Conservation (phyloP, 768 basidiomycete species). For the Suillus bovinus region DNA sequence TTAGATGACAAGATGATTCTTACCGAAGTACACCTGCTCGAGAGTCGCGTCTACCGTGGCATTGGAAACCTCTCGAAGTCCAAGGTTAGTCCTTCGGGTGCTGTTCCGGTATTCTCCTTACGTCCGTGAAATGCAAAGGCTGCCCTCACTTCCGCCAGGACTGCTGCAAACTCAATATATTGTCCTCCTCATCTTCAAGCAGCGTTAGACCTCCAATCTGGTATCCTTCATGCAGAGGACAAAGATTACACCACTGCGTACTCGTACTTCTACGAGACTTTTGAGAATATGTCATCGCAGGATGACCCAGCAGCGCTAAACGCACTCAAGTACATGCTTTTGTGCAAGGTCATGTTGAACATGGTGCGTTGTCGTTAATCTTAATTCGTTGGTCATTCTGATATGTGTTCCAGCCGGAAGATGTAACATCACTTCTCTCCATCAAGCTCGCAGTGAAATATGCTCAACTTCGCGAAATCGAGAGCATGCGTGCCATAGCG, state of each 20-base stretch:
- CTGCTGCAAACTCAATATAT: constrained; percentile 95
- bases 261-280: constrained; percentile 96
- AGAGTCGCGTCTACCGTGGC: constrained; percentile 88
- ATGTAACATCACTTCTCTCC: constrained; percentile 82
- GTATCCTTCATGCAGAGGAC: constrained; percentile 93
- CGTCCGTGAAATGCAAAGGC: too few relatives aligned
- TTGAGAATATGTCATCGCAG: constrained; percentile 82
- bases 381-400: not conserved
- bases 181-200: constrained; percentile 73
- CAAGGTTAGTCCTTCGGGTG: constrained; percentile 53
- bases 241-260: constrained; percentile 98
- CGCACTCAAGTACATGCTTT: constrained; percentile 95
- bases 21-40: constrained; percentile 94
- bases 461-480: constrained; percentile 83
- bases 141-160: constrained; percentile 72
- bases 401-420: constrained; percentile 69
- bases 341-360: constrained; percentile 98
- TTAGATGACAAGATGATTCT: constrained; percentile 98
- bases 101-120: not conserved
- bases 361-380: constrained; percentile 54
- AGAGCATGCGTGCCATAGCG: constrained; percentile 95
- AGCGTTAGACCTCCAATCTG: constrained; percentile 65
- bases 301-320: constrained; percentile 75
- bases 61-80: constrained; percentile 88
- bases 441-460: constrained; percentile 90